These are phyloP conservation scores for Crithidia bombi DNA, from an alignment of 208 protist species.

Conservation along the genomic window DNA sequence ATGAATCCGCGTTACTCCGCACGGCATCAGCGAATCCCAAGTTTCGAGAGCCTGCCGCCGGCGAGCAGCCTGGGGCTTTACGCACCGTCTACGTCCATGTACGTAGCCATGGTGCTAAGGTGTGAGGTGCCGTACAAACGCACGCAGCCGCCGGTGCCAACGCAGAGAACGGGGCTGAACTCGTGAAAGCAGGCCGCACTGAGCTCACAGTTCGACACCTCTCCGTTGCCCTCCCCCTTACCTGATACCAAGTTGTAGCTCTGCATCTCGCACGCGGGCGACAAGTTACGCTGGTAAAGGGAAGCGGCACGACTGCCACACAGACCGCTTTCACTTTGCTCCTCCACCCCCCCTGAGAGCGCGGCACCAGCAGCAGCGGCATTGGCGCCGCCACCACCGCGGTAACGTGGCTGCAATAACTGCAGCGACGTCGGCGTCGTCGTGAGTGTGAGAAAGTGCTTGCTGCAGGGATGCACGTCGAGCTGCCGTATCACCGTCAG, in stretches of 20 bases:
- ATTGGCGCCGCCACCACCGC: background rate
- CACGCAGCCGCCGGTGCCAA: conserved; percentile 30
- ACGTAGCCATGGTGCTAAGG: conserved; percentile 17
- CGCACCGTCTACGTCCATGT: conserved; percentile 22
- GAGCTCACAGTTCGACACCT: conserved; percentile 13
- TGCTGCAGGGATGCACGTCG: conserved; percentile 54
- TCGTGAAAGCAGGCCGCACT: conserved; percentile 42
- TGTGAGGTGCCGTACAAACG: conserved; percentile 35
- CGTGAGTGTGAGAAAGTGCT: conserved; percentile 53
- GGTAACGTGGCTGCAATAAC: conserved; percentile 26
- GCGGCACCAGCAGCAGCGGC: too few relatives aligned
- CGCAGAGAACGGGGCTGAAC: conserved; percentile 41
- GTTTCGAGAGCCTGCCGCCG: too few relatives aligned
- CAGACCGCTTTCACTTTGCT: background rate
- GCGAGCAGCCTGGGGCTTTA: too few relatives aligned
- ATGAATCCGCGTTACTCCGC: too few relatives aligned
- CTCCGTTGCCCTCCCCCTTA: background rate
- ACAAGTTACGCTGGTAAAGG: conserved; percentile 11
- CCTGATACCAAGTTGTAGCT: conserved; percentile 11
- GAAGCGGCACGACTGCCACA: background rate
- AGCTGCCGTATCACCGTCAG: conserved; percentile 36
- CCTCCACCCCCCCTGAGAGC: background rate
- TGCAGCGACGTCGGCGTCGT: conserved; percentile 53
- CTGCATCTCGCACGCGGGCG: conserved; percentile 17
- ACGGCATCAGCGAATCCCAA: too few relatives aligned